Percentiles rank a stretch among this genome's conserved stretches.
phyloP scores from a whole-genome alignment of 306 rosid genomes.

The Inga oerstediana region DNA sequence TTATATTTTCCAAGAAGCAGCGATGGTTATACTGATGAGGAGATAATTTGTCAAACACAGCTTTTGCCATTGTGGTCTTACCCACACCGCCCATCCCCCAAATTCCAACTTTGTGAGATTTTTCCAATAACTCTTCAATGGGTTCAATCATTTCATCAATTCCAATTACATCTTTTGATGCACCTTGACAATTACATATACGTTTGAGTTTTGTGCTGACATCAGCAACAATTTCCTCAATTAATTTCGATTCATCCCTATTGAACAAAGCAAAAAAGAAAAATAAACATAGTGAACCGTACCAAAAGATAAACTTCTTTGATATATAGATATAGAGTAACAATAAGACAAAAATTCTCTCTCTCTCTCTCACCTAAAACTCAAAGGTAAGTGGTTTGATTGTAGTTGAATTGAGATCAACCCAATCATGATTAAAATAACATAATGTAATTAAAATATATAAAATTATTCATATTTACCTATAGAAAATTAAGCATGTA shows the following conservation, averaged over 20 bases:
- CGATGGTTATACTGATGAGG: neutral
- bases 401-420: too few relatives aligned
- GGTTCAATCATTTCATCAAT: neutral
- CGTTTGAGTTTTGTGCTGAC: neutral
- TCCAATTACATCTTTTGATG: neutral
- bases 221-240: slow-evolving; percentile 16
- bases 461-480: too few relatives aligned
- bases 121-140: neutral
- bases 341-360: too few relatives aligned
- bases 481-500: too few relatives aligned
- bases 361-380: too few relatives aligned
- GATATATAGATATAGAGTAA: too few relatives aligned
- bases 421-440: too few relatives aligned
- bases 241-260: slow-evolving; percentile 1
- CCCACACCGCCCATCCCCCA: slow-evolving; percentile 34
- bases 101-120: slow-evolving; percentile 24
- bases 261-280: neutral
- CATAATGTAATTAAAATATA: too few relatives aligned
- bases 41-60: neutral
- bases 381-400: too few relatives aligned
- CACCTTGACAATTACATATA: neutral
- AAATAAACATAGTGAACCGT: neutral
- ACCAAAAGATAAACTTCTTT: too few relatives aligned
- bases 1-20: neutral
- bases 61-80: slow-evolving; percentile 32